Base-by-base conservation (phyloP, 805 yeast species). In the Pichia occidentalis region DNA sequence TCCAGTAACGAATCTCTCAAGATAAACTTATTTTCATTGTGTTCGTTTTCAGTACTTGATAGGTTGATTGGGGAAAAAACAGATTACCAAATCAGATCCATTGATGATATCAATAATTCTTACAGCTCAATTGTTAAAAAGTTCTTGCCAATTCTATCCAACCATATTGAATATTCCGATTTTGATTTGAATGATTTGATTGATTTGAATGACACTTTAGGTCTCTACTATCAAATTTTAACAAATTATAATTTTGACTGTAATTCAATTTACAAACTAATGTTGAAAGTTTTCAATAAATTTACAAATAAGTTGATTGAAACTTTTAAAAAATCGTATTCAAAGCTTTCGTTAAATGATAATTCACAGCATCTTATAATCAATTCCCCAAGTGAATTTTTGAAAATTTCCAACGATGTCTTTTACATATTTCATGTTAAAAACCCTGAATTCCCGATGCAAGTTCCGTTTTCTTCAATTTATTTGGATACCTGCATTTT, bases 311-410 rank as follows among this genome's bases (percentile, higher is more conserved):
- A 71, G 9, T 60, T 77, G 18, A 69, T 75, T 11, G 63, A 61
- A 42, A 68, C 70, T 12, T 85, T 86, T 57, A 65, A 71, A 18
- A 56, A 56, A 10, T 80, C 79, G 34, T 90, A 87, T 61, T 60
- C 67, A 23, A 68, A 68, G 8, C 63, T 80, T 5, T 73, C 87
- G 25, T 72, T 75, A 43, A 79, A 80, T 18, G 97, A 90, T 54
- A 92, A 85, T 55, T 85, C 85, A 47, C 85, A 85, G 86, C 95
- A 96, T 10, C 71, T 87, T 64, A 73, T 73, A 0, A 76, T 87
- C 23, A 71, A 78, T 44, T 76, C 76, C 35, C 56, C 62, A 28
- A 63, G 66, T 10, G 71, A 81, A 34, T 85, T 77, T 55, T 74
- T 75, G 44, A 75, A 83, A 24, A 65, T 80, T 42, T 68, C 67